Base-by-base conservation (phyloP, 2,329 filamentous ascomycete species). In the Shiraia bambusicola region DNA sequence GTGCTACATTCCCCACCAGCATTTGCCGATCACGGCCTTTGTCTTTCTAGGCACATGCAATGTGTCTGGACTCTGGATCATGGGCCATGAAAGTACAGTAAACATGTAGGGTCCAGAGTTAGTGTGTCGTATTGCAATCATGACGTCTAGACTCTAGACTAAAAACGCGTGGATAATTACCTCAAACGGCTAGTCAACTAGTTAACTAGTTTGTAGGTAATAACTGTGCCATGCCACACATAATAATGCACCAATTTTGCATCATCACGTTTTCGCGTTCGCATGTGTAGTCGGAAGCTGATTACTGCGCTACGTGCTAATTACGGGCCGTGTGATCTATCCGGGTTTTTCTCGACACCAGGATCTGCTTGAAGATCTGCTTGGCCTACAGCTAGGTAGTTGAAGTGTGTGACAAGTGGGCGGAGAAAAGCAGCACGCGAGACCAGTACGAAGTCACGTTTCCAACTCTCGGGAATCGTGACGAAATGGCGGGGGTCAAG, bases 111-210 rank as follows among this genome's bases (percentile, higher is more conserved):
- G 36, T 42, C 40, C 39, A 48, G 47, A 50, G 34, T 25, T 42
- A 41, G 49, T 33, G 12, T 14, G 22, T 35, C 42, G 14, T 38
- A 14, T 15, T 37, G 47, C 48, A 58, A 61, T 47, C 25, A 63
- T 65, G 61, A 63, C 61, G 61, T 63, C 37, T 49, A 61, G 58
- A 62, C 53, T 63, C 37, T 49, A 61, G 58, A 62, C 53, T 60
- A 54, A 45, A 35, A 15, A 41, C 33, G 41, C 33, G 19, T 22
- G 19, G 19, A 22, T 28, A n/a, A n/a, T n/a, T n/a, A 22, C 30
- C 16, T 26, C 24, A 24, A 25, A 37, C 45, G 41, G 40, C 45
- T 50, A 47, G 35, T 25, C 31, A 22, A 28, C 40, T 5, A n/a
- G n/a, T n/a, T n/a, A n/a, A n/a, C n/a, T n/a, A n/a, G n/a, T n/a